Evolutionary conservation across 495 filamentous ascomycete species (phyloP), one percentile per base, ranked within the genome.

Genomic region (Stereocaulon alpinum): DNA sequence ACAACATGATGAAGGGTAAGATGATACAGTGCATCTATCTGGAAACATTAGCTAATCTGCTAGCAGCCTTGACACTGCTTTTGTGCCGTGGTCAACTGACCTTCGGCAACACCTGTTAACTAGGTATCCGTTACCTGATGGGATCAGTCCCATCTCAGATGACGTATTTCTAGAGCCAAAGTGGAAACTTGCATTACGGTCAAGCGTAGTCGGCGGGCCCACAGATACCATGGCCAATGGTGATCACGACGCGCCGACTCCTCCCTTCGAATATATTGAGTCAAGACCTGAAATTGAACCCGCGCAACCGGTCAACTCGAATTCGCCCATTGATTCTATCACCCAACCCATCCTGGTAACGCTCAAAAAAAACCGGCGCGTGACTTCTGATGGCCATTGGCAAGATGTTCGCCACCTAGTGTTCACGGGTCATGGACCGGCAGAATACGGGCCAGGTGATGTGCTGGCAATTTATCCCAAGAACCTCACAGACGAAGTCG

Each of bases 321-420:
- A 20, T 5, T n/a, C 24, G 4, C 11, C 34, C 17, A 4, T 18
- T n/a, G 37, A 11, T 12, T 20, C 58, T 34, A 29, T 18, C 15
- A 22, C 30, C 41, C 18, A 30, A 29, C 3, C 4, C 11, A n/a
- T 66, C n/a, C 40, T 11, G 1, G 66, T 68, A 5, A 76, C 68
- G 1, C 62, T 81, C 7, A 65, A 67, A 0, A 58, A 73, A 24
- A 95, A 96, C 67, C 69, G 71, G n/a, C 80, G 91, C 32, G 66
- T 95, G 1, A 97, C 93, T 0, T 82, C 91, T 2, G 45, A 63
- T 7, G 73, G 69, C 7, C 93, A 99, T 70, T 96, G 89, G 86
- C 93, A 99, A 70, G 94, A 97, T 75, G 93, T 97, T 34, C 85
- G 93, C 3, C 80, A 84, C 53, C 71, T 96, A n/a, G 70, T 68